Evolutionary conservation across 805 yeast genomes (phyloP).

Genomic region (Dipodascus geniculatus): DNA sequence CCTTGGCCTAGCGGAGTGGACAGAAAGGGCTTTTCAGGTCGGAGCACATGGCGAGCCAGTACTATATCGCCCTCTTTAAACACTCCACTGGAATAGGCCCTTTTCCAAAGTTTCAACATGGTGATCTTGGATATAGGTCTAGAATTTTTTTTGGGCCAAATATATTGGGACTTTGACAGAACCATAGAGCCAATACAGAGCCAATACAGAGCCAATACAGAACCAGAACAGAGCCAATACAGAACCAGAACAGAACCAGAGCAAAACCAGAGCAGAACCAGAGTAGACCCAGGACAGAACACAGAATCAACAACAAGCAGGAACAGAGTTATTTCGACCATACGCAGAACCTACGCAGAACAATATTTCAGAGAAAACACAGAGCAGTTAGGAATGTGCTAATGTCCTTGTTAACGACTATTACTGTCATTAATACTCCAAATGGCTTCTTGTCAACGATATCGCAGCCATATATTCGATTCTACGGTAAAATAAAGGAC

Average conservation of each 20-base stretch:
- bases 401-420: not conserved
- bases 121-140: not conserved
- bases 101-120: not conserved
- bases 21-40: conserved; percentile 22
- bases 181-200: no score
- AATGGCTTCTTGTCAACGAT: not conserved
- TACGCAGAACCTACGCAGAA: no score
- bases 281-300: no score
- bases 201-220: no score
- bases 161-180: no score
- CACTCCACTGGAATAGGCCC: conserved; percentile 14
- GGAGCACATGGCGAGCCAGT: conserved; percentile 20
- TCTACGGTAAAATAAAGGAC: not conserved
- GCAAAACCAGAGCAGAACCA: no score
- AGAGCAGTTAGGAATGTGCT: no score
- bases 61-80: conserved; percentile 23
- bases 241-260: no score
- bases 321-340: no score
- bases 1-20: conserved; percentile 23
- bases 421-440: not conserved
- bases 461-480: not conserved
- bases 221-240: no score
- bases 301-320: no score
- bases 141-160: conserved; percentile 4
- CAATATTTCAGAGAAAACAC: no score